Evolutionary conservation across 352 stramenopile genomes (phyloP).

Genomic region (Phytopythium delawarense): DNA sequence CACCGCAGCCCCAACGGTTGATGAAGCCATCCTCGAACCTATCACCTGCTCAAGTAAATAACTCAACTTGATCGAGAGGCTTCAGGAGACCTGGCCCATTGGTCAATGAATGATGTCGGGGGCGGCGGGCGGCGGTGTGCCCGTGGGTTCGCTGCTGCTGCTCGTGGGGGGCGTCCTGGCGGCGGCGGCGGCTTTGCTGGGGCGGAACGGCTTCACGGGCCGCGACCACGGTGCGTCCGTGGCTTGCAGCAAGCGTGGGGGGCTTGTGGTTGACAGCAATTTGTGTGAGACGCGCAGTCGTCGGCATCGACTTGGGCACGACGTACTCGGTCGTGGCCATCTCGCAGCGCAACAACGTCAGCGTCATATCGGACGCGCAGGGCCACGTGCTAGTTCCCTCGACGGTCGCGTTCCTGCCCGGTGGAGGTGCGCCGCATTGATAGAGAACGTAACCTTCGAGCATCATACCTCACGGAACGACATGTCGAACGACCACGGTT

Average conservation of each 20-base stretch:
- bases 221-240: constrained; percentile 38
- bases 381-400: constrained; percentile 56
- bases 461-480: too few species aligned
- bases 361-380: constrained; percentile 45
- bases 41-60: too few species aligned
- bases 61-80: too few species aligned
- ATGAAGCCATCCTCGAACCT: too few species aligned
- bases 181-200: constrained; percentile 44
- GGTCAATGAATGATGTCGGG: background rate
- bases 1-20: too few species aligned
- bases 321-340: constrained; percentile 80
- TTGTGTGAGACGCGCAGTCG: constrained; percentile 18
- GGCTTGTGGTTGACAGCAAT: background rate
- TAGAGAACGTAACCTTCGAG: too few species aligned
- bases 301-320: constrained; percentile 72
- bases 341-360: constrained; percentile 57
- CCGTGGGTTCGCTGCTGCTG: constrained; percentile 40
- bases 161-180: constrained; percentile 31
- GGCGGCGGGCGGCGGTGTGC: constrained; percentile 1
- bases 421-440: constrained; percentile 25
- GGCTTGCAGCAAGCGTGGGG: background rate
- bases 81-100: too few species aligned
- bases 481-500: background rate
- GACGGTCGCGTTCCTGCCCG: constrained; percentile 53
- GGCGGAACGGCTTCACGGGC: constrained; percentile 49